Evolutionary conservation across 23 red algal genomes (phyloP).

Genomic region (Gracilaria vermiculophylla): DNA sequence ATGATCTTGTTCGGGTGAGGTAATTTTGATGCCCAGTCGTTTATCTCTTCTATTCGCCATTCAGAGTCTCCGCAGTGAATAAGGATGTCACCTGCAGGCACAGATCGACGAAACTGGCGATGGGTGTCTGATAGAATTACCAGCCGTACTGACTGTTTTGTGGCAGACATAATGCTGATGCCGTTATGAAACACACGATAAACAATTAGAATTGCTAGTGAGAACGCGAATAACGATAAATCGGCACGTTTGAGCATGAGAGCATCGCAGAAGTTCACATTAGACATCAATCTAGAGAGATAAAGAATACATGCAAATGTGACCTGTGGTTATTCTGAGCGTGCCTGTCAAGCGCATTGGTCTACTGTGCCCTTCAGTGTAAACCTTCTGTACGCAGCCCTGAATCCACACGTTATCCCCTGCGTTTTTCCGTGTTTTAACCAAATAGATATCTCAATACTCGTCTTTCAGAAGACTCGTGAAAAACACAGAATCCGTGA

Average conservation of each 20-base stretch:
- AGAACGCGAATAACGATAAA: not conserved
- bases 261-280: too few relatives aligned
- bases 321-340: too few relatives aligned
- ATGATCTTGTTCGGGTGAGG: slow-evolving; percentile 31
- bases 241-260: not conserved
- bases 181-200: not conserved
- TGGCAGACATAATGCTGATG: not conserved
- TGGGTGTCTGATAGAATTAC: slow-evolving; percentile 68
- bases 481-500: too few relatives aligned
- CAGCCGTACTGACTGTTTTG: slow-evolving; percentile 27
- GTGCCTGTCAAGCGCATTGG: too few relatives aligned
- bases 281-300: too few relatives aligned
- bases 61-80: slow-evolving; percentile 62
- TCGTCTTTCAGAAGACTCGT: too few relatives aligned
- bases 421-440: too few relatives aligned
- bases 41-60: slow-evolving; percentile 10
- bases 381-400: too few relatives aligned
- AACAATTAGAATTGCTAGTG: not conserved
- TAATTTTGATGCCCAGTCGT: slow-evolving; percentile 29
- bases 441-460: too few relatives aligned
- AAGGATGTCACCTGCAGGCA: slow-evolving; percentile 49
- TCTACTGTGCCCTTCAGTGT: too few relatives aligned
- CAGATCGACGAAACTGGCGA: not conserved
- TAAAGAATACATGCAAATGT: too few relatives aligned
- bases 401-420: too few relatives aligned